Conservation (phyloP, 2,329 filamentous ascomycete genomes). For the Gnomoniopsis smithogilvyi region DNA sequence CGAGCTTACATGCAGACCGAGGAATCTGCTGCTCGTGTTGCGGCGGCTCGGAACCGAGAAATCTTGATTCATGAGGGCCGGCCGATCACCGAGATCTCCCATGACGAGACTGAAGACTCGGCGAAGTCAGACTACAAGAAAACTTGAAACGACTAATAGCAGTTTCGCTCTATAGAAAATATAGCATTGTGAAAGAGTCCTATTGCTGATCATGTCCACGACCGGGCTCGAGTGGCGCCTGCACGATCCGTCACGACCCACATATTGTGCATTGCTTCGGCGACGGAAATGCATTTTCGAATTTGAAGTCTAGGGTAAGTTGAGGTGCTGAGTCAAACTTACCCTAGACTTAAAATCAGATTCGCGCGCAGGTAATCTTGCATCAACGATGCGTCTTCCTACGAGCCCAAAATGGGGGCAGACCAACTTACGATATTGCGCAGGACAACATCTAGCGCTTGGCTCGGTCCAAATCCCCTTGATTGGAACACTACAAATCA, state of each 20-base stretch:
- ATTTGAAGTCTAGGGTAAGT: background rate
- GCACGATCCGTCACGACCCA: too few relatives aligned
- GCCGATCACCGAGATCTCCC: background rate
- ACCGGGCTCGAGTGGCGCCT: too few relatives aligned
- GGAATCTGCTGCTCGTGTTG: conserved; percentile 7
- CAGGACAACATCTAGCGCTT: too few relatives aligned
- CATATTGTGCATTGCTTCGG: background rate
- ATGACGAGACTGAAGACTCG: background rate
- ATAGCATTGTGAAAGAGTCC: background rate
- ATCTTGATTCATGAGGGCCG: conserved; percentile 4
- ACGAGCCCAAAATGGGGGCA: too few relatives aligned
- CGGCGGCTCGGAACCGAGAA: conserved; percentile 1
- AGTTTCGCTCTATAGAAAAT: background rate
- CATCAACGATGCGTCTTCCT: too few relatives aligned
- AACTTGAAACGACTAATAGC: background rate
- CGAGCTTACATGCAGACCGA: conserved; percentile 32
- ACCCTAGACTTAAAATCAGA: background rate
- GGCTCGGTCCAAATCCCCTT: too few relatives aligned
- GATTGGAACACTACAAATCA: too few relatives aligned
- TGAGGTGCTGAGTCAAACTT: background rate
- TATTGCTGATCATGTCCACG: background rate
- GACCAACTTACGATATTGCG: too few relatives aligned
- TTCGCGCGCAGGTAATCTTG: background rate
- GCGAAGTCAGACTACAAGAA: background rate
- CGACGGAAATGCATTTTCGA: background rate